A percentile compares a stretch with the other conserved stretches of the same genome.
phyloP scores from a whole-genome alignment of 139 green algal genomes.

The Protoeuglena noctilucae region DNA sequence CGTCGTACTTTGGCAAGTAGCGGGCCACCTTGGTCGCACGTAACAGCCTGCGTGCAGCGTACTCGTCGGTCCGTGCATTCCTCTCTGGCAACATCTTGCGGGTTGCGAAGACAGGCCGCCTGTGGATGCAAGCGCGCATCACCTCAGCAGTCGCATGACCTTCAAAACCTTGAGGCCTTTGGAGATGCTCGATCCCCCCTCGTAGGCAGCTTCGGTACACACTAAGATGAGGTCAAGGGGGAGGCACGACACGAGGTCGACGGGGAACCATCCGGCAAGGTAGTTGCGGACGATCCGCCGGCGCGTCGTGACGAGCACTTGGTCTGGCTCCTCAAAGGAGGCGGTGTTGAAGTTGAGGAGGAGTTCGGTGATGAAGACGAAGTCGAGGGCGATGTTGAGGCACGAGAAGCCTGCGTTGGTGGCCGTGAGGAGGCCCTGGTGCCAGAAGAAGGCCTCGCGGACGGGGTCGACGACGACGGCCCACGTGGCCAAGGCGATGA shows the following conservation, averaged over 20 bases:
- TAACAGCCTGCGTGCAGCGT: too few relatives aligned
- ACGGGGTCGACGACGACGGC: neutral
- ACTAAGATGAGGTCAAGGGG: constrained; percentile 11
- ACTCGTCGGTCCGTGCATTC: too few relatives aligned
- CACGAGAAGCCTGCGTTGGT: too few relatives aligned
- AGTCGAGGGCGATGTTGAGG: neutral
- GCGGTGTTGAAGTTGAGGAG: neutral
- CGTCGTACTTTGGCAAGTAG: too few relatives aligned
- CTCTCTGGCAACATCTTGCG: too few relatives aligned
- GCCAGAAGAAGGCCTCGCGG: too few relatives aligned
- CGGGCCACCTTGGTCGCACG: neutral
- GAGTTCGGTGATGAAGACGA: neutral
- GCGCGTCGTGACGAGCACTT: constrained; percentile 11
- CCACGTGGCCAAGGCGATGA: neutral
- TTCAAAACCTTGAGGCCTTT: too few relatives aligned
- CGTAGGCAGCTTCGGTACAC: too few relatives aligned
- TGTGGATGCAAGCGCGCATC: too few relatives aligned
- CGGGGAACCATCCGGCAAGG: constrained; percentile 6
- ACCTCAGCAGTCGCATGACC: neutral
- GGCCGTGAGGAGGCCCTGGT: too few relatives aligned
- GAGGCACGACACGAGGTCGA: constrained; percentile 15
- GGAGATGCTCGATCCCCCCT: neutral
- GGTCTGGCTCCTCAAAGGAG: neutral
- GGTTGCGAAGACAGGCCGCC: too few relatives aligned
- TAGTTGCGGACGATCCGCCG: constrained; percentile 5